Conservation (phyloP, 257 asterid species). For the Capsicum rhomboideum region DNA sequence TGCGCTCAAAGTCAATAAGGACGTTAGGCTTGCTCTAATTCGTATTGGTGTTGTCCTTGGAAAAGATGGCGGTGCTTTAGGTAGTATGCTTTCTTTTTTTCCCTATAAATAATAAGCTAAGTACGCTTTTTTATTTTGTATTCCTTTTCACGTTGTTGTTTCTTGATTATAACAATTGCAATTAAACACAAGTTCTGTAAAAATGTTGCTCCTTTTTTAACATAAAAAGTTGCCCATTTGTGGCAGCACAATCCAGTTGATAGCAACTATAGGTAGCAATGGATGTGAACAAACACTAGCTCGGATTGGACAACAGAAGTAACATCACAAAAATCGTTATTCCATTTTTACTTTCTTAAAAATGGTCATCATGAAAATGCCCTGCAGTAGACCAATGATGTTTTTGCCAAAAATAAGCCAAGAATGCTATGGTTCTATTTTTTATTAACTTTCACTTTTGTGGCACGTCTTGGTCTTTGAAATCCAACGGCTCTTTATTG, state of each 20-base stretch:
- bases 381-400: neutral
- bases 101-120: too few species aligned
- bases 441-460: neutral
- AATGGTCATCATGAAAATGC: too few species aligned
- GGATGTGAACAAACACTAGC: too few species aligned
- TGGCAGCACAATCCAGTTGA: too few species aligned
- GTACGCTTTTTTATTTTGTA: too few species aligned
- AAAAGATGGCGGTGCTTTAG: slow-evolving; percentile 96
- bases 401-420: neutral
- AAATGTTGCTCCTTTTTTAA: too few species aligned
- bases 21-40: slow-evolving; percentile 66
- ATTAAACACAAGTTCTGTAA: neutral
- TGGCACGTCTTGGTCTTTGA: neutral
- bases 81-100: slow-evolving; percentile 50
- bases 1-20: slow-evolving; percentile 60
- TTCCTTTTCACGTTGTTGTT: neutral
- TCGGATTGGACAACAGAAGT: too few species aligned
- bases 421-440: neutral
- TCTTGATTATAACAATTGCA: neutral
- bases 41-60: slow-evolving; percentile 95
- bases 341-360: too few species aligned
- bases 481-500: neutral
- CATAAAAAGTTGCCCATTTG: too few species aligned
- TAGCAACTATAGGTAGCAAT: too few species aligned
- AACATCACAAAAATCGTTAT: too few species aligned